Conservation (phyloP, 352 stramenopile genomes). For the Phytophthora multivora region DNA sequence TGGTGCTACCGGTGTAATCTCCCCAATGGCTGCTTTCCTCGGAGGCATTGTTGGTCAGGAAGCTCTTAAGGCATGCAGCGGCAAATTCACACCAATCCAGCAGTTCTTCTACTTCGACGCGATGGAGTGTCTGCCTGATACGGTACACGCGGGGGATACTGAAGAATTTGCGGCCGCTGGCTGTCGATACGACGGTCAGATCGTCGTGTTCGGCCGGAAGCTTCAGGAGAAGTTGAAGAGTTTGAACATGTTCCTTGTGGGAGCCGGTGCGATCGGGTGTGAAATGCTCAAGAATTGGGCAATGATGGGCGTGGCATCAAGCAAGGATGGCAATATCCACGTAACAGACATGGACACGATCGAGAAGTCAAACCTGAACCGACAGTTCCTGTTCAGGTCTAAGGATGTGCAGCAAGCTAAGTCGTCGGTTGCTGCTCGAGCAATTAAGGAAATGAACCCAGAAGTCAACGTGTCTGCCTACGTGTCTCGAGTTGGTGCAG, state of each 20-base stretch:
- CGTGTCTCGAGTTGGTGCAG: slow-evolving; percentile 85
- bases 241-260: slow-evolving; percentile 97
- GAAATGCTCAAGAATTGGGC: slow-evolving; percentile 99
- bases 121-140: slow-evolving; percentile 94
- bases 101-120: slow-evolving; percentile 99
- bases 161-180: slow-evolving; percentile 71
- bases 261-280: slow-evolving; percentile 98
- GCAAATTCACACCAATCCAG: slow-evolving; percentile 99
- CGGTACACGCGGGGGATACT: slow-evolving; percentile 45
- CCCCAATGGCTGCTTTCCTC: slow-evolving; percentile 96
- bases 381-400: slow-evolving; percentile 99
- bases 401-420: slow-evolving; percentile 98
- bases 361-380: slow-evolving; percentile 98
- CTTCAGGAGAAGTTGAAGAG: slow-evolving; percentile 86
- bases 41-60: slow-evolving; percentile 98
- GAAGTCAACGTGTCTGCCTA: slow-evolving; percentile 92
- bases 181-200: slow-evolving; percentile 93
- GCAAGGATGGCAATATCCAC: slow-evolving; percentile 87
- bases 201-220: slow-evolving; percentile 88
- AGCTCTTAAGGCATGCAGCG: slow-evolving; percentile 98
- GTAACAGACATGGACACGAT: slow-evolving; percentile 99
- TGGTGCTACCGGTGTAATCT: slow-evolving; percentile 91
- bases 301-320: slow-evolving; percentile 97
- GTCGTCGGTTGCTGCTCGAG: slow-evolving; percentile 91
- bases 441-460: slow-evolving; percentile 96